Conservation (phyloP, 2,329 filamentous ascomycete genomes). For the Aspergillus pseudoviridinutans region DNA sequence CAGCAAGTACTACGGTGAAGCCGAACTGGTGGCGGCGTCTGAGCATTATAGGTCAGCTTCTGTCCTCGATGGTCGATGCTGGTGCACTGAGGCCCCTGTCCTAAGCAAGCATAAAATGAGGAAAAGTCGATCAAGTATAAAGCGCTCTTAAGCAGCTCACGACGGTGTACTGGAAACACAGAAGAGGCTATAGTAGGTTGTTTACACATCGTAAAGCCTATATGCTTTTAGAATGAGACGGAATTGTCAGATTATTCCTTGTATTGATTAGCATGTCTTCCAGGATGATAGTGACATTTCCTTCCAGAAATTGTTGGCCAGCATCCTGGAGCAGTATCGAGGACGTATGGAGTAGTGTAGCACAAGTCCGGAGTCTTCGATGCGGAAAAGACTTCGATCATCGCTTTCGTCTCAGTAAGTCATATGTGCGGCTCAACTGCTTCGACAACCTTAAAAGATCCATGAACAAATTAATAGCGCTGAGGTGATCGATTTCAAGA, state of each 20-base stretch:
- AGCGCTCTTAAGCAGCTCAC: neutral
- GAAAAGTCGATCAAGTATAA: too few species aligned
- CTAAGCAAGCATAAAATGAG: neutral
- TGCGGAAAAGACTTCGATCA: neutral
- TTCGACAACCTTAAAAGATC: neutral
- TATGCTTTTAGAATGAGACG: neutral
- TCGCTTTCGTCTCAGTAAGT: neutral
- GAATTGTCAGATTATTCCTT: neutral
- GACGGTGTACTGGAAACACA: neutral
- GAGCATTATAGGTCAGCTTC: neutral
- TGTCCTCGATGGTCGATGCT: neutral
- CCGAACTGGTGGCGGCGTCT: neutral
- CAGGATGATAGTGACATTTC: neutral
- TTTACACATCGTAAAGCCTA: neutral
- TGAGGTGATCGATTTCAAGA: neutral
- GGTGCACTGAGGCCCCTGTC: neutral
- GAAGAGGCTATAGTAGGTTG: neutral
- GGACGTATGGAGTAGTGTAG: neutral
- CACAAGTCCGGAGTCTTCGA: neutral
- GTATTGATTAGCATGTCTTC: neutral
- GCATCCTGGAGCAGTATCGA: neutral
- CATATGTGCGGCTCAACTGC: neutral
- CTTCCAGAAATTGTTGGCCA: too few species aligned
- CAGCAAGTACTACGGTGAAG: neutral
- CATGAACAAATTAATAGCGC: neutral